Evolutionary conservation across 2,329 filamentous ascomycete genomes (phyloP), one percentile per base, ranked within the genome.

Genomic region (Daldinia eschscholtzii): DNA sequence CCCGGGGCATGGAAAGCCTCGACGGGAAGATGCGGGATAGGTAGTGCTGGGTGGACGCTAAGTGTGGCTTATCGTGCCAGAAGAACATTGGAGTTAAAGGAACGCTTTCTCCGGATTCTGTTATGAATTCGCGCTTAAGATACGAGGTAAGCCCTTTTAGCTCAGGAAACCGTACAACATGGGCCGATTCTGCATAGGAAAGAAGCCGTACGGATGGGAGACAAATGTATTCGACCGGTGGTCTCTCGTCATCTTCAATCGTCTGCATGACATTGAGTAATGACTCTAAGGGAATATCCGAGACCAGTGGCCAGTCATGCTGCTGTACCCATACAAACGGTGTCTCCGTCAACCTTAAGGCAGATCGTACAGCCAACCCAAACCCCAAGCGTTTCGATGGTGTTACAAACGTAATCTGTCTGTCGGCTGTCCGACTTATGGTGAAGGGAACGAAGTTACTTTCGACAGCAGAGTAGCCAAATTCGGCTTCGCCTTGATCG

Each of bases 41-140:
- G 62, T 88, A 88, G 70, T 88, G 86, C 1, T 76, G 70, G 0
- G 80, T 82, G 3, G 81, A 82, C 0, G 83, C 85, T 2, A 88
- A 66, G 63, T 88, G 86, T 0, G 86, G 85, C 70, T 88, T 88
- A 67, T 88, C 86, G 62, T 88, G 85, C 86, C 86, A 88, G 72
- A 88, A 87, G 76, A 87, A 88, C 61, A 88, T 79, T 0, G 86
- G 86, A 0, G 86, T 88, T 44, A 88, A 74, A 0, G 84, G 83
- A 0, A 88, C 53, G 4, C 55, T 59, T 30, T 55, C 46, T 9
- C 70, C 68, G 3, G 72, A 68, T 2, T 52, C 28, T n/a, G 57
- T 28, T 15, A 66, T 55, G 63, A 85, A 87, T 15, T 81, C 77
- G 0, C 79, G 75, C 64, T 82, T 85, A 20, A 86, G 79, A 18